Percentiles rank a stretch among this genome's conserved stretches.
These are phyloP conservation scores for Halenospora varia DNA, from an alignment of 495 filamentous ascomycete species.

Conservation along the genomic window DNA sequence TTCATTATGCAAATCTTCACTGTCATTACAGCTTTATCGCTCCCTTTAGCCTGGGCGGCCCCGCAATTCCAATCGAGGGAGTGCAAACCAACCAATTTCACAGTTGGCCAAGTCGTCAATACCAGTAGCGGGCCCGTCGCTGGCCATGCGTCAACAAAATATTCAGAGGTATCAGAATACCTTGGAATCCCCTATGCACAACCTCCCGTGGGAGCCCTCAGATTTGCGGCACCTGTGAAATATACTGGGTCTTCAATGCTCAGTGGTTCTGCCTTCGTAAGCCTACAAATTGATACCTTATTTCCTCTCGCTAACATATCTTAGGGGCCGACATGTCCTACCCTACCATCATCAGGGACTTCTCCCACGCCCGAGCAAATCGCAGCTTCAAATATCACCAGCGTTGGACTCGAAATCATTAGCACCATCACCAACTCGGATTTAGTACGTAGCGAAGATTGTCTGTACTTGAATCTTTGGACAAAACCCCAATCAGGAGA, in stretches of 20 bases:
- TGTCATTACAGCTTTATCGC: not conserved
- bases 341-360: not conserved
- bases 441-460: conserved; percentile 43
- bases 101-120: conserved; percentile 17
- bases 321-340: conserved; percentile 4
- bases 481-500: conserved; percentile 29
- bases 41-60: not conserved
- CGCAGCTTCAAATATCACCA: conserved; percentile 7
- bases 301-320: not conserved
- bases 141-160: conserved; percentile 39
- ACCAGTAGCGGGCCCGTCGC: conserved; percentile 37
- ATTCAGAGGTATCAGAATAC: conserved; percentile 39
- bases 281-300: conserved; percentile 3
- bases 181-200: conserved; percentile 46
- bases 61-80: not conserved
- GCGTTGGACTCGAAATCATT: conserved; percentile 4
- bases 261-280: conserved; percentile 26
- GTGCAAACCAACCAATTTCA: conserved; percentile 6
- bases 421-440: conserved; percentile 1
- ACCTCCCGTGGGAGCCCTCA: conserved; percentile 40
- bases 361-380: not conserved
- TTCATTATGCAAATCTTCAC: not conserved
- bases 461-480: conserved; percentile 55
- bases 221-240: conserved; percentile 38
- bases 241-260: conserved; percentile 15